Conservation (phyloP, 805 yeast species). For the Vanderwaltozyma yarrowii region DNA sequence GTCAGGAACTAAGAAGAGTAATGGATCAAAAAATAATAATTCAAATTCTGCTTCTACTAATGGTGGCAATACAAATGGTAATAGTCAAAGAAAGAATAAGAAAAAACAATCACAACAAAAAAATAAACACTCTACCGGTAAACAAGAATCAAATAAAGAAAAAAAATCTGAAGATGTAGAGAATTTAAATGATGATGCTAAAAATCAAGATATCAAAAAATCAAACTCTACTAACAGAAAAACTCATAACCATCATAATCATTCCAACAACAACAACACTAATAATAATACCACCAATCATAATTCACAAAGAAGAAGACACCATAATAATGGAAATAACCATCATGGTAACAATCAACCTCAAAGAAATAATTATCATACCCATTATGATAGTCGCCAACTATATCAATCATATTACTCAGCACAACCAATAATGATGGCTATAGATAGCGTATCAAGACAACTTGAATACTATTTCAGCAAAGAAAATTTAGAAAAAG, state of each 20-base stretch:
- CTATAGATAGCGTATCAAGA: conserved; percentile 25
- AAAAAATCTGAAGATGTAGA: background rate
- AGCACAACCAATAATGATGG: conserved; percentile 19
- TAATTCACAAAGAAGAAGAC: background rate
- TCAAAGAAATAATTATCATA: background rate
- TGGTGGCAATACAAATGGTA: conserved; percentile 4
- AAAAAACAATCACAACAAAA: background rate
- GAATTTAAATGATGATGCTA: background rate
- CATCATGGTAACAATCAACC: background rate
- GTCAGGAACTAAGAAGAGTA: no score
- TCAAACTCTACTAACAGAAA: background rate
- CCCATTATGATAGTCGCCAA: background rate
- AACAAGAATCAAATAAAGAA: background rate
- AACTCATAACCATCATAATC: background rate
- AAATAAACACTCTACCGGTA: background rate
- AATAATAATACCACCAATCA: background rate
- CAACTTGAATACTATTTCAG: conserved; percentile 91
- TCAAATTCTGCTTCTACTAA: conserved; percentile 4
- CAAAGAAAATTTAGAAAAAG: conserved; percentile 76
- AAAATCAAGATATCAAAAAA: background rate
- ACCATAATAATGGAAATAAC: background rate
- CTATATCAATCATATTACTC: conserved; percentile 3
- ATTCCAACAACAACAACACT: no score
- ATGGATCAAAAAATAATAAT: conserved; percentile 8
- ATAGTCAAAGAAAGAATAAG: background rate